phyloP scores from a whole-genome alignment of 257 asterid genomes.

The Anisodus acutangulus region DNA sequence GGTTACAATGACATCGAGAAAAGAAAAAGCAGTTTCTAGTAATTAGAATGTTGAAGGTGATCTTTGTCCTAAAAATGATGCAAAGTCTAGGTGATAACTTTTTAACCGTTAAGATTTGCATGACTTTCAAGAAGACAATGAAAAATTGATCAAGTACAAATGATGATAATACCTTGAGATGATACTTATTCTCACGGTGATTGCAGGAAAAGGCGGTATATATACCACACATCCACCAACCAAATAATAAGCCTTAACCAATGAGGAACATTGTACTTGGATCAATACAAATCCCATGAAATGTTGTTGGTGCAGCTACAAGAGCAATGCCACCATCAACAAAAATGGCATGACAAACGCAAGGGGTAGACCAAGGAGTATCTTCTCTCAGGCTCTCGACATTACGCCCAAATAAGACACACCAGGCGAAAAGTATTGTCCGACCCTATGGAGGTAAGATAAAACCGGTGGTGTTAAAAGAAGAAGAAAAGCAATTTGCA shows the following conservation, averaged over 20 bases:
- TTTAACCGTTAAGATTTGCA: background rate
- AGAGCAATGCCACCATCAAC: conserved; percentile 87
- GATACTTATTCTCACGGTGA: conserved; percentile 91
- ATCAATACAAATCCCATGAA: conserved; percentile 69
- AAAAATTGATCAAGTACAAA: background rate
- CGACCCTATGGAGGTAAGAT: conserved; percentile 29
- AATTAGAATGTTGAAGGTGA: background rate
- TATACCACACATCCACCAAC: conserved; percentile 99
- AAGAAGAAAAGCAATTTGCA: too few species aligned
- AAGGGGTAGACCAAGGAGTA: conserved; percentile 89
- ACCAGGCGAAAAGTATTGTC: conserved; percentile 31
- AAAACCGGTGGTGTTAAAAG: conserved; percentile 1
- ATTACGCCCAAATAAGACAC: conserved; percentile 32
- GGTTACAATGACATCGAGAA: background rate
- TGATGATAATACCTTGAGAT: conserved; percentile 75
- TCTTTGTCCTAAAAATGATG: background rate
- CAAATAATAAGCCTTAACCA: conserved; percentile 80
- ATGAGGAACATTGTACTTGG: conserved; percentile 86
- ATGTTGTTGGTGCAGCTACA: conserved; percentile 72
- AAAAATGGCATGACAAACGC: conserved; percentile 89
- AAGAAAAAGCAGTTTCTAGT: background rate
- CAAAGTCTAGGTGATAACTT: background rate
- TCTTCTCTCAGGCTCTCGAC: conserved; percentile 73
- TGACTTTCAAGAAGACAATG: background rate
- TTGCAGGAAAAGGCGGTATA: conserved; percentile 84